phyloP scores from a whole-genome alignment of 441 rosid species.

The Biscutella laevigata region DNA sequence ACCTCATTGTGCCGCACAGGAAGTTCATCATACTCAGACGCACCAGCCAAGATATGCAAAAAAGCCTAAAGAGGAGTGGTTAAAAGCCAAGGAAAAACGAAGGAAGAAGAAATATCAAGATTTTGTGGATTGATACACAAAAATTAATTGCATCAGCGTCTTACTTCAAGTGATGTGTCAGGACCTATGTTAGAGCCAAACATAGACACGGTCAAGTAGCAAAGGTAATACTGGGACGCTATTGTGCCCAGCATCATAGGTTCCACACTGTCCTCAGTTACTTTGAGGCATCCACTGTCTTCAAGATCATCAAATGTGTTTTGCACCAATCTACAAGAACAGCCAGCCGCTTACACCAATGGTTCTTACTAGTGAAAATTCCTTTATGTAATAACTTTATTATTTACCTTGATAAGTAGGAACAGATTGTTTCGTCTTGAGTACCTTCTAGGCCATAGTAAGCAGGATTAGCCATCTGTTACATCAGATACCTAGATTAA shows the following conservation, averaged over 20 bases:
- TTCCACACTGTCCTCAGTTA: constrained; percentile 67
- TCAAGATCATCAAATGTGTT: constrained; percentile 97
- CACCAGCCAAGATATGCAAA: constrained; percentile 80
- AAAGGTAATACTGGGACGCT: constrained; percentile 95
- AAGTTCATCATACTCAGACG: constrained; percentile 87
- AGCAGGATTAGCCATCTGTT: constrained; percentile 95
- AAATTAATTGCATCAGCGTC: constrained; percentile 17
- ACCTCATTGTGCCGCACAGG: constrained; percentile 99
- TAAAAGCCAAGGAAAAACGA: not conserved
- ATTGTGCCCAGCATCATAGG: constrained; percentile 84
- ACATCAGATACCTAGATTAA: not conserved
- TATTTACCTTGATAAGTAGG: constrained; percentile 77
- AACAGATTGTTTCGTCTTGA: constrained; percentile 57
- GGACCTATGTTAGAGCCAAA: constrained; percentile 95
- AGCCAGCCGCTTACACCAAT: not conserved
- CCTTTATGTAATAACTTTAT: constrained; percentile 6
- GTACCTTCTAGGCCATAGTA: constrained; percentile 85
- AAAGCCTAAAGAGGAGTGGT: constrained; percentile 45
- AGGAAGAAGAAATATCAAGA: constrained; percentile 6
- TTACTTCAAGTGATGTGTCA: constrained; percentile 89
- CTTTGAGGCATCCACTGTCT: constrained; percentile 93
- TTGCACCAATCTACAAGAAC: constrained; percentile 67
- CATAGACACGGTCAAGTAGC: constrained; percentile 93
- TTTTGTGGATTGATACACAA: not conserved
- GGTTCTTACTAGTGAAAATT: constrained; percentile 3